Base-by-base conservation (phyloP, 495 filamentous ascomycete species). In the Evansstolkia leycettana region DNA sequence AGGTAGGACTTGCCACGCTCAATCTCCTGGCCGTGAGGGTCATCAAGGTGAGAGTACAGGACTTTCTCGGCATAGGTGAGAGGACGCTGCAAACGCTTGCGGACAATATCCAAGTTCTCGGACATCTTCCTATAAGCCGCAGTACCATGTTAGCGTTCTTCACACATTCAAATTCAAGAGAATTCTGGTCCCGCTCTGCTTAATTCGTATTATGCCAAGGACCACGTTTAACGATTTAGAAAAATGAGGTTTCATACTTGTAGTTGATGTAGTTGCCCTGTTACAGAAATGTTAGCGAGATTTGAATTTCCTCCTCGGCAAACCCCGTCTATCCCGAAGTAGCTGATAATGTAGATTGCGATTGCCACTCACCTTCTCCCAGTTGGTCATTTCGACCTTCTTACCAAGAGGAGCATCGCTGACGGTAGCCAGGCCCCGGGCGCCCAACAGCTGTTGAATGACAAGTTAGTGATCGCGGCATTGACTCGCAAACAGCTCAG, bases 1-100 rank as follows among this genome's bases (percentile, higher is more conserved):
- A 98, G 79, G 70, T 98, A 96, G 37, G 84, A 94, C 42, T 75
- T 78, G 47, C 90, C 90, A 52, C 90, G 83, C 77, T 96, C 78
- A 46, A 96, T 90, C 5, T 95, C 90, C 59, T 94, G 86, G 46
- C 78, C 79, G 48, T 98, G 83, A 34, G 92, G 92, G 59, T 98
- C 86, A 67, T 98, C 90, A 56, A 98, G 71, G 66, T 98, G 90
- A 45, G 87, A 94, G 77, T 98, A 96, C 49, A 98, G 74, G 48
- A 98, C 82, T 76, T 98, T 98, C 78, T 98, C 90, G 57, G 87
- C 85, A 64, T 75, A 94, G 46, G 88, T 93, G 38, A 98, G 73
- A 50, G 90, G 90, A 43, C 84, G 78, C 65, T 93, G 90, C 43
- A 98, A 75, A 50, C 90, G 75, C 46, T 62, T 54, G 49, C 92